A percentile compares a stretch with the other conserved stretches of the same genome.
Evolutionary conservation across 139 green algal species (phyloP).

Genomic region (Chlamydomonas applanata): DNA sequence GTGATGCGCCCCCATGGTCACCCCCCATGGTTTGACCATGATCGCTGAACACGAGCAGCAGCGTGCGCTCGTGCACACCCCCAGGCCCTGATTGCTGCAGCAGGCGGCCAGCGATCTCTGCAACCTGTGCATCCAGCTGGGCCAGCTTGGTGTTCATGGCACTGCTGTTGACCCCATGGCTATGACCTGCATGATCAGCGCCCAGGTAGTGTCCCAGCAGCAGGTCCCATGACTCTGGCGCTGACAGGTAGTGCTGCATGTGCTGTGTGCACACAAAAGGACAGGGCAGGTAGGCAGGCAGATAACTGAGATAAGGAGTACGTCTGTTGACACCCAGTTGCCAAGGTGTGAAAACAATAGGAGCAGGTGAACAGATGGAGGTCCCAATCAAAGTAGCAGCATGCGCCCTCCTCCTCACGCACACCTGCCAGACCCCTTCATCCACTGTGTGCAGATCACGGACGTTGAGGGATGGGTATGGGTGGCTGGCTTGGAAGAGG

Average conservation of each 20-base stretch:
- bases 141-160: constrained; percentile 85
- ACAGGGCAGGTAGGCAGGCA: too few relatives aligned
- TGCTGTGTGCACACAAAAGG: not conserved
- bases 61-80: constrained; percentile 54
- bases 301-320: too few relatives aligned
- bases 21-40: constrained; percentile 88
- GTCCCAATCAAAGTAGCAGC: too few relatives aligned
- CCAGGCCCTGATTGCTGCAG: constrained; percentile 33
- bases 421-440: constrained; percentile 77
- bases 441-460: constrained; percentile 94
- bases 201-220: constrained; percentile 93
- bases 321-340: too few relatives aligned
- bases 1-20: constrained; percentile 90
- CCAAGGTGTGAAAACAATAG: too few relatives aligned
- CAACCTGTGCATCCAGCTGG: constrained; percentile 78
- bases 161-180: constrained; percentile 58
- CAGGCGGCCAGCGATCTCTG: constrained; percentile 31
- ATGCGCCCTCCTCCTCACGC: not conserved
- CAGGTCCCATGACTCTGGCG: constrained; percentile 74
- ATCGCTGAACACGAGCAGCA: constrained; percentile 93
- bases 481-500: constrained; percentile 49
- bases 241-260: constrained; percentile 5
- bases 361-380: too few relatives aligned
- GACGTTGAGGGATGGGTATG: constrained; percentile 93
- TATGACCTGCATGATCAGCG: constrained; percentile 93